Percentiles rank a stretch among this genome's conserved stretches.
These are phyloP conservation scores for Penicillium sp. DNA, from an alignment of 2,329 filamentous ascomycete genomes.

Conservation along the genomic window DNA sequence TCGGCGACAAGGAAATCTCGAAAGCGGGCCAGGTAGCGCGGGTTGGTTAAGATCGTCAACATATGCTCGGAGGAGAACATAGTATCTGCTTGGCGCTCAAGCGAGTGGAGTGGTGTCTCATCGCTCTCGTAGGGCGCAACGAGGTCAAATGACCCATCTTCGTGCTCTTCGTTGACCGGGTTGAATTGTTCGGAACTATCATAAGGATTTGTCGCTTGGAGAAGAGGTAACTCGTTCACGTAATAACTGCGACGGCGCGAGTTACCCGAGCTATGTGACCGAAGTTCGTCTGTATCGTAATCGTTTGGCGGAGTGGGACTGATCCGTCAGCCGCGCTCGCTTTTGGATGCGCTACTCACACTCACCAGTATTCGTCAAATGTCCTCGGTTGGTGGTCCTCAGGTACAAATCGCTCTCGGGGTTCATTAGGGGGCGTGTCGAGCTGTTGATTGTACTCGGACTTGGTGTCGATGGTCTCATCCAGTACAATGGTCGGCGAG, in stretches of 20 bases:
- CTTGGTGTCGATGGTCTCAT: conserved; percentile 3
- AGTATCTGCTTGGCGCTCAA: conserved; percentile 63
- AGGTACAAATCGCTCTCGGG: neutral
- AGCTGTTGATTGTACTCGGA: neutral
- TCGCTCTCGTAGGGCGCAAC: conserved; percentile 28
- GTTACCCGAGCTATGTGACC: conserved; percentile 19
- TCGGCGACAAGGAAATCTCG: conserved; percentile 62
- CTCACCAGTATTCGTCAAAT: neutral
- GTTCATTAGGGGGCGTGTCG: neutral
- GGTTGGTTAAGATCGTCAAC: conserved; percentile 62
- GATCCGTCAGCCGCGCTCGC: neutral
- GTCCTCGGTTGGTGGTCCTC: neutral
- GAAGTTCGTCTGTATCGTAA: conserved; percentile 1
- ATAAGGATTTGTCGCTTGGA: conserved; percentile 25
- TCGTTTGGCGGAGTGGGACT: conserved; percentile 6
- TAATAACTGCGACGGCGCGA: conserved; percentile 20
- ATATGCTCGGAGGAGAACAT: conserved; percentile 67
- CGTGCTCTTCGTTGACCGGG: conserved; percentile 25
- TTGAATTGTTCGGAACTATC: conserved; percentile 24
- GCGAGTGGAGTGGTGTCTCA: conserved; percentile 41
- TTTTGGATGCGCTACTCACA: neutral
- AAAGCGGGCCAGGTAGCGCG: conserved; percentile 62
- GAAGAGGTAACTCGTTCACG: conserved; percentile 24
- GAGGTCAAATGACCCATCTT: conserved; percentile 32
- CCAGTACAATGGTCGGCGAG: conserved; percentile 14